A percentile compares a stretch with the other conserved stretches of the same genome.
phyloP scores from a whole-genome alignment of 495 filamentous ascomycete genomes.

The Chlorociboria aeruginascens region DNA sequence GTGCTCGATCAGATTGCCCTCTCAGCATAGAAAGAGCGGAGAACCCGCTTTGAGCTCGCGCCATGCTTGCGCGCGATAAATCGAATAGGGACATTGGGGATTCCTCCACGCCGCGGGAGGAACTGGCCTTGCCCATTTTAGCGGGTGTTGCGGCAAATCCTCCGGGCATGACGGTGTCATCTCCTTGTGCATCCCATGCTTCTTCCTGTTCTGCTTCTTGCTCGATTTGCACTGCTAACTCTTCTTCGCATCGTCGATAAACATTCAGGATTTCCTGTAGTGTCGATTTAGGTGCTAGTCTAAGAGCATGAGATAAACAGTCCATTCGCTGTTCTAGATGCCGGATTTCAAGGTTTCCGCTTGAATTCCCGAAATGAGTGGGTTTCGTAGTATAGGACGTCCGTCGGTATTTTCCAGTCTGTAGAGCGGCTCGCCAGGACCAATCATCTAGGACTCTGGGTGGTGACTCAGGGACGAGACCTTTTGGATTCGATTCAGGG shows the following conservation, averaged over 20 bases:
- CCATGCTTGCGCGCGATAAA: conserved; percentile 66
- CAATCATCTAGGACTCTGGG: conserved; percentile 51
- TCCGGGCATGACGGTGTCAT: conserved; percentile 51
- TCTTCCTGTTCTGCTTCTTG: conserved; percentile 64
- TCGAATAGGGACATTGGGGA: conserved; percentile 93
- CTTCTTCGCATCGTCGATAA: conserved; percentile 82
- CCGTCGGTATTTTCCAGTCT: conserved; percentile 69
- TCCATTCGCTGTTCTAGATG: conserved; percentile 79
- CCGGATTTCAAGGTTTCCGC: conserved; percentile 43
- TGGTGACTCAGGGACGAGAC: conserved; percentile 8
- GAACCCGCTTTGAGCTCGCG: conserved; percentile 49
- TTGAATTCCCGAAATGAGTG: conserved; percentile 40
- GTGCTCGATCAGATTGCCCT: neutral
- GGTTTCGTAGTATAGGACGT: conserved; percentile 30
- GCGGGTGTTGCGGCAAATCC: conserved; percentile 37
- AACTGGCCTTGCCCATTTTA: conserved; percentile 18
- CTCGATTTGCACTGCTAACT: conserved; percentile 55
- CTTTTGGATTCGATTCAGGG: conserved; percentile 1
- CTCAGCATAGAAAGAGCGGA: conserved; percentile 29
- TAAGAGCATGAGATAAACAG: conserved; percentile 72
- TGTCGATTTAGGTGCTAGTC: conserved; percentile 64
- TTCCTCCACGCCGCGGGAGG: conserved; percentile 41
- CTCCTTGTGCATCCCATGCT: conserved; percentile 57
- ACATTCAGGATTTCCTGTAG: conserved; percentile 75
- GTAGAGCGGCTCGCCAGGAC: conserved; percentile 85